Evolutionary conservation across 106 monocot species (phyloP), one percentile per base, ranked within the genome.

Genomic region (Dactylorhiza incarnata): DNA sequence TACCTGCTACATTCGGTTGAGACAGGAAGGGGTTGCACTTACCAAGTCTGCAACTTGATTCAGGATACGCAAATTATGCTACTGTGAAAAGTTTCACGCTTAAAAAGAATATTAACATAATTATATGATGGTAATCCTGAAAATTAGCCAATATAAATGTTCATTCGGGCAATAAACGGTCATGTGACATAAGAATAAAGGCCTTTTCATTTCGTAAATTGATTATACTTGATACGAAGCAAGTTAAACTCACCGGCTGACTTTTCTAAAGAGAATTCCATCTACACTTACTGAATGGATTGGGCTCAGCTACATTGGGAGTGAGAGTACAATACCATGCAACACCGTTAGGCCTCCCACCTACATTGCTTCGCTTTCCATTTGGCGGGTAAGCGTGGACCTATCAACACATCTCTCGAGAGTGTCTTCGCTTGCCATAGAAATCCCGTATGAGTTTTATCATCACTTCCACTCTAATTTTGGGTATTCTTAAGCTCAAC

Each of bases 371-470:
- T 5, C 48, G 6, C 46, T 72, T 72, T 16, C 7, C 47, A 45
- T 72, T 72, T 72, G 72, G 16, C 6, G 72, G 37, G 3, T 72
- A 47, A 8, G 15, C 72, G 17, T 72, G 72, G 72, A 72, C 3
- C 22, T 72, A 47, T 48, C 44, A 72, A 48, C 72, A 72, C 3
- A 15, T 72, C 5, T 72, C 72, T n/a, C 72, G 1, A n/a, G 72
- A 47, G 26, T 72, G 72, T 4, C 47, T 44, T 72, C 46, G 46
- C 22, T 72, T 72, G 17, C 48, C 16, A 72, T 48, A 72, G 7
- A 47, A n/a, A 46, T 48, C 45, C 17, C 46, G 48, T 48, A 16
- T 7, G 5, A 72, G 46, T 14, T n/a, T 45, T 13, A 47, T 72
- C 17, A 15, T 72, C 47, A 24, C 26, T 13, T 48, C 47, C 9